Conservation (phyloP, 352 stramenopile species). For the Pythium monospermum region DNA sequence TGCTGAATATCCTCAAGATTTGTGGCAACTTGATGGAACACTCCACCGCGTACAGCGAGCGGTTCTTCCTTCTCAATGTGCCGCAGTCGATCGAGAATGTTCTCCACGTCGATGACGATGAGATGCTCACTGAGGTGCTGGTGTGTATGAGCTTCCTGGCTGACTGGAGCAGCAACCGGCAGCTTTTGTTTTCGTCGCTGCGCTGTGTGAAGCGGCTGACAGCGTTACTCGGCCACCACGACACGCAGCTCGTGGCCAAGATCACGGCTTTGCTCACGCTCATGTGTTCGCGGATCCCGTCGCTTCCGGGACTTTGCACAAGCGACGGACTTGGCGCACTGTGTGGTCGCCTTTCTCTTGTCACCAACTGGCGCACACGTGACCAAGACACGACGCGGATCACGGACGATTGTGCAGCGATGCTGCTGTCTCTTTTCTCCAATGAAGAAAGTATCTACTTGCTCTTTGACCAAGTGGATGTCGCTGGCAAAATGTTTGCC, state of each 20-base stretch:
- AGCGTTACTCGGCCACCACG: slow-evolving; percentile 12
- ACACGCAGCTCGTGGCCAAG: slow-evolving; percentile 27
- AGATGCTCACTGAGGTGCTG: slow-evolving; percentile 33
- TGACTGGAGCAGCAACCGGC: slow-evolving; percentile 14
- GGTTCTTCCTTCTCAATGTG: slow-evolving; percentile 31
- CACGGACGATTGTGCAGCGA: slow-evolving; percentile 39
- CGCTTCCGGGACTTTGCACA: slow-evolving; percentile 39
- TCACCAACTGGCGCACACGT: slow-evolving; percentile 16
- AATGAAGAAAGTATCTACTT: slow-evolving; percentile 36
- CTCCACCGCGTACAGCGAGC: slow-evolving; percentile 28
- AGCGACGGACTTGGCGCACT: slow-evolving; percentile 38
- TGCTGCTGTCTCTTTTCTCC: slow-evolving; percentile 42
- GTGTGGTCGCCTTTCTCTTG: slow-evolving; percentile 20
- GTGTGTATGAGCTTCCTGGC: slow-evolving; percentile 26
- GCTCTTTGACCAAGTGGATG: slow-evolving; percentile 44
- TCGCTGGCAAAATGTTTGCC: slow-evolving; percentile 42
- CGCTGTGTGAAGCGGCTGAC: slow-evolving; percentile 21
- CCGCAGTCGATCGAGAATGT: slow-evolving; percentile 41
- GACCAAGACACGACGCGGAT: slow-evolving; percentile 16
- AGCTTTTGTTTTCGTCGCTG: slow-evolving; percentile 27
- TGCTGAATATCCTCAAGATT: slow-evolving; percentile 36
- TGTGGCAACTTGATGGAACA: slow-evolving; percentile 42
- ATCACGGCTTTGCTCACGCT: slow-evolving; percentile 45
- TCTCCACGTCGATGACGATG: slow-evolving; percentile 37
- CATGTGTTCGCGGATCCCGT: slow-evolving; percentile 40